phyloP scores from a whole-genome alignment of 1,284 basidiomycete species.

The Coniferiporia sulphurascens region DNA sequence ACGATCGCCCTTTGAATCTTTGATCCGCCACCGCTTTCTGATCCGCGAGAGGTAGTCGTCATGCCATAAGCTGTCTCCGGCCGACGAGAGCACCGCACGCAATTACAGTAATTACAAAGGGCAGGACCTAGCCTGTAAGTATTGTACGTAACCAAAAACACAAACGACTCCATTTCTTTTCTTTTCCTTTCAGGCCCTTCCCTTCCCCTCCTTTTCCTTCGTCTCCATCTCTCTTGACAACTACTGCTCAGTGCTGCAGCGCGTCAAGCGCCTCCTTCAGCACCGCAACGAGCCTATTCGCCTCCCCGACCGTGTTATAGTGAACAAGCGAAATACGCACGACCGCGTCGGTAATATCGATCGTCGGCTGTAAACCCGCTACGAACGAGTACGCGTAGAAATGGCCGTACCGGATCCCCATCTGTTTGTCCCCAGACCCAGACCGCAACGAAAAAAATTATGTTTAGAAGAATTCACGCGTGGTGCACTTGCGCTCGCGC shows the following conservation, averaged over 20 bases:
- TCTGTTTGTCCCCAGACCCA: no score
- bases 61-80: no score
- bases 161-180: no score
- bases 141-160: neutral
- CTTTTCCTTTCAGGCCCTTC: neutral
- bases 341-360: conserved; percentile 61
- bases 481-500: no score
- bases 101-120: no score
- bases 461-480: no score
- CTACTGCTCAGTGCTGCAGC: neutral
- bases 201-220: neutral
- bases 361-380: conserved; percentile 44
- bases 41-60: no score
- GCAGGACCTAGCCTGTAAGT: no score
- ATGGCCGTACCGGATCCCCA: conserved; percentile 74
- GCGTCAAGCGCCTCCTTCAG: conserved; percentile 37
- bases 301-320: conserved; percentile 73
- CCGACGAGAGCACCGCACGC: neutral
- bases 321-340: conserved; percentile 78
- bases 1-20: no score
- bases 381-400: conserved; percentile 74
- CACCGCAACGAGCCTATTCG: conserved; percentile 49
- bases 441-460: no score
- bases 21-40: no score
- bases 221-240: neutral